Conservation (phyloP, 768 basidiomycete genomes). For the Mycena alexandri region DNA sequence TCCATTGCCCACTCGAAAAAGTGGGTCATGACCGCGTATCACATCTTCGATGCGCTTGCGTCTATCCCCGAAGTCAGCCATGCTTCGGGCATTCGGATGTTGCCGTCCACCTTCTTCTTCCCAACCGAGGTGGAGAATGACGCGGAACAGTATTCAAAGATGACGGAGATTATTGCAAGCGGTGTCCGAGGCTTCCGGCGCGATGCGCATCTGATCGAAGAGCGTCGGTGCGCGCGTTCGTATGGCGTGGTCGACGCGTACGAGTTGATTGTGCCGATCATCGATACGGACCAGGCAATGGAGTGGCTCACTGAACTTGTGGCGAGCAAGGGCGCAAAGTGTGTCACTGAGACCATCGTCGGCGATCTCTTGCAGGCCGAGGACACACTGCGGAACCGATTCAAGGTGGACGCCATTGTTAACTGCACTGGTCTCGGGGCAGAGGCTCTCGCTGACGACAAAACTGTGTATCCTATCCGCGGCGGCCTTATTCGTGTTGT, state of each 20-base stretch:
- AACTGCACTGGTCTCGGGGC: conserved; percentile 53
- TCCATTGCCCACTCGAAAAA: conserved; percentile 49
- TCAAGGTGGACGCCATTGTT: conserved; percentile 48
- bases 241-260: conserved; percentile 53
- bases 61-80: conserved; percentile 39
- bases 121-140: conserved; percentile 15
- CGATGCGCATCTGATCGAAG: conserved; percentile 39
- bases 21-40: conserved; percentile 54
- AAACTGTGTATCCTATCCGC: conserved; percentile 51
- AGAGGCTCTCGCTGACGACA: conserved; percentile 49
- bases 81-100: conserved; percentile 49
- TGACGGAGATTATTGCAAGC: conserved; percentile 42
- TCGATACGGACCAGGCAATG: conserved; percentile 55
- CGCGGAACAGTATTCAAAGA: conserved; percentile 2
- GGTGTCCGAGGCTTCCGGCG: conserved; percentile 46
- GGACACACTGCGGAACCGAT: conserved; percentile 42
- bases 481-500: conserved; percentile 53
- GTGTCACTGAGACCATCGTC: conserved; percentile 45
- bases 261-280: conserved; percentile 49
- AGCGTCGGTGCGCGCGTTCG: conserved; percentile 45
- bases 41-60: conserved; percentile 44
- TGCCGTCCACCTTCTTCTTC: conserved; percentile 52
- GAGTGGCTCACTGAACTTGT: conserved; percentile 46
- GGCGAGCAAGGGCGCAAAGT: conserved; percentile 44
- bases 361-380: conserved; percentile 49